phyloP scores from a whole-genome alignment of 768 basidiomycete species.

The Trametes cinnabarina region DNA sequence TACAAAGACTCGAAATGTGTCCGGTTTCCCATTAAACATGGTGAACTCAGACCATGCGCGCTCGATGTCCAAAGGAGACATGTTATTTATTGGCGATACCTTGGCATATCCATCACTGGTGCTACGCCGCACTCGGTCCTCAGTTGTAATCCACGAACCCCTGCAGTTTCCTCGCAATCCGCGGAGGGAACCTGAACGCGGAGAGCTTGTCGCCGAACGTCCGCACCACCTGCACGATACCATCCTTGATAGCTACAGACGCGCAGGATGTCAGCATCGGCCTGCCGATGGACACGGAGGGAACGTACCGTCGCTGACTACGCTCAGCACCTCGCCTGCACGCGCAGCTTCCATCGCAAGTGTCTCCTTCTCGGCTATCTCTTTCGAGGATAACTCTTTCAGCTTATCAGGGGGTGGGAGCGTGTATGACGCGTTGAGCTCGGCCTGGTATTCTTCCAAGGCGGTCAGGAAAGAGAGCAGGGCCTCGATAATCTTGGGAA shows the following conservation, averaged over 20 bases:
- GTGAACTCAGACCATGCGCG: too few species aligned
- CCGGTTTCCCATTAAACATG: too few species aligned
- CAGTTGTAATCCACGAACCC: slow-evolving; percentile 65
- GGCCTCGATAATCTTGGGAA: slow-evolving; percentile 78
- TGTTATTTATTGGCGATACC: too few species aligned
- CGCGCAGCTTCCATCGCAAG: slow-evolving; percentile 50
- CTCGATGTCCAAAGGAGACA: too few species aligned
- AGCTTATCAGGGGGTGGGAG: slow-evolving; percentile 38
- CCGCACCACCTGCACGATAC: slow-evolving; percentile 60
- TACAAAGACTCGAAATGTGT: too few species aligned
- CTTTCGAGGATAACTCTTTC: slow-evolving; percentile 29
- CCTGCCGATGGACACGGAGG: not conserved
- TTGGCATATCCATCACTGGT: too few species aligned
- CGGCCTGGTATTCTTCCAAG: slow-evolving; percentile 61
- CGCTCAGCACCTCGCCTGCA: slow-evolving; percentile 52
- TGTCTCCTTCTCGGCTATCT: slow-evolving; percentile 38
- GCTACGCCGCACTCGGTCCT: not conserved
- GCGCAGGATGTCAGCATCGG: not conserved
- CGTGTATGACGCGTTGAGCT: slow-evolving; percentile 44
- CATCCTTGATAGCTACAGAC: slow-evolving; percentile 58
- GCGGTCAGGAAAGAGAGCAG: slow-evolving; percentile 63
- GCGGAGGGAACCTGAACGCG: slow-evolving; percentile 78
- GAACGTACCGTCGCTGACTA: slow-evolving; percentile 58
- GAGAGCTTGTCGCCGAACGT: slow-evolving; percentile 73
- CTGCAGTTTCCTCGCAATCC: slow-evolving; percentile 64